Percentiles rank a stretch among this genome's conserved stretches.
phyloP scores from a whole-genome alignment of 345 rosid species.

The Citrus glauca region DNA sequence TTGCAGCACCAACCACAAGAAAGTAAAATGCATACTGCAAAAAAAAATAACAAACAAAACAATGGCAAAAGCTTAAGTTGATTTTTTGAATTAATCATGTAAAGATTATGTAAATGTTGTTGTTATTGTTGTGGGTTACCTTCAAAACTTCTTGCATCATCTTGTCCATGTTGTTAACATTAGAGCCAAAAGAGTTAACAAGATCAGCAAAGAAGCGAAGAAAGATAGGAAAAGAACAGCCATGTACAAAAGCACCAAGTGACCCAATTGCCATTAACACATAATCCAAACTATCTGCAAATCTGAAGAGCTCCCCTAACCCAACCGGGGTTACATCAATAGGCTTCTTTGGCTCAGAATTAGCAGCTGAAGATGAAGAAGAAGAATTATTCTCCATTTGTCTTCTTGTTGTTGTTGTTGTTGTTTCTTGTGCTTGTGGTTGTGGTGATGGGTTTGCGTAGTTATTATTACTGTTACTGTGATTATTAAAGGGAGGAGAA shows the following conservation, averaged over 20 bases:
- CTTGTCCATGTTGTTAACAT: constrained; percentile 82
- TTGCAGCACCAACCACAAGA: constrained; percentile 96
- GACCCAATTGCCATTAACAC: constrained; percentile 96
- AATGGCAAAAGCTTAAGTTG: not conserved
- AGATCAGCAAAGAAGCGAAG: constrained; percentile 98
- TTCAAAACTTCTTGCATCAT: constrained; percentile 97
- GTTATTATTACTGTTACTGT: constrained; percentile 21
- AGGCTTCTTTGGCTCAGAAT: constrained; percentile 45
- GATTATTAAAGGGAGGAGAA: constrained; percentile 25
- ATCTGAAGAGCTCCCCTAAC: constrained; percentile 85
- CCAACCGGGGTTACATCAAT: constrained; percentile 54
- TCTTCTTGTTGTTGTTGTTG: constrained; percentile 8
- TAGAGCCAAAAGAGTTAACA: constrained; percentile 96
- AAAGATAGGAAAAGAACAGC: constrained; percentile 88
- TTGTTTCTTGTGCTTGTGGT: constrained; percentile 5
- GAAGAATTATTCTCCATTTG: constrained; percentile 49
- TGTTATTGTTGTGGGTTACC: constrained; percentile 30
- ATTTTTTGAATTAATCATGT: too few species aligned
- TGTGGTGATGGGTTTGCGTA: constrained; percentile 28
- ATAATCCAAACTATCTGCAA: constrained; percentile 92
- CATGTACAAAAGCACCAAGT: constrained; percentile 89
- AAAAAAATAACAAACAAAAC: not conserved
- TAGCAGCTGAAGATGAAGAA: not conserved
- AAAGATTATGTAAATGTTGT: not conserved
- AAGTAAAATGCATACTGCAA: constrained; percentile 93